A percentile compares a stretch with the other conserved stretches of the same genome.
Conservation (phyloP, 768 basidiomycete species). For the Hericium coralloides region DNA sequence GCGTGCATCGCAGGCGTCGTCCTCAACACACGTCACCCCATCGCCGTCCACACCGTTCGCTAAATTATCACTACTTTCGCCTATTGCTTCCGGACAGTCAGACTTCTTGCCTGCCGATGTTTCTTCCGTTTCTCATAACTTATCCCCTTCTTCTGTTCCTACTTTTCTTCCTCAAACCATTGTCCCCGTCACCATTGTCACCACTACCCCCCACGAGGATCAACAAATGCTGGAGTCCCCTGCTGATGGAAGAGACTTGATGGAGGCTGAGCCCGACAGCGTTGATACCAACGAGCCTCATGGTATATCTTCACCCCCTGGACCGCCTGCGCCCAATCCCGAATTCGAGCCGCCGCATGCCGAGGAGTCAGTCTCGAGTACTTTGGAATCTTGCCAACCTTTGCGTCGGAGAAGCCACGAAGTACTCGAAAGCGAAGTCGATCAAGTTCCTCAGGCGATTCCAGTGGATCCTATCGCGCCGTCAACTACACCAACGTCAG, state of each 20-base stretch:
- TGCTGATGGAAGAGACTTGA: too few relatives aligned
- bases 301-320: not conserved
- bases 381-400: too few relatives aligned
- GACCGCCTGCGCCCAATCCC: not conserved
- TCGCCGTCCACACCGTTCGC: constrained; percentile 35
- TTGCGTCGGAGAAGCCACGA: too few relatives aligned
- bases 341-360: not conserved
- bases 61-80: constrained; percentile 38
- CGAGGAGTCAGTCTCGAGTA: not conserved
- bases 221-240: too few relatives aligned
- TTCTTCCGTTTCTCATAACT: constrained; percentile 15
- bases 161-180: not conserved
- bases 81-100: constrained; percentile 13
- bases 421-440: too few relatives aligned
- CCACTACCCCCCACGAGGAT: not conserved
- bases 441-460: too few relatives aligned
- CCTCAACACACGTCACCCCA: constrained; percentile 3
- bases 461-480: too few relatives aligned
- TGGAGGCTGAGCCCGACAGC: not conserved
- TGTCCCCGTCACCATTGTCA: not conserved
- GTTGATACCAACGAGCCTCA: not conserved
- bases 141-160: constrained; percentile 13
- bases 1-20: not conserved
- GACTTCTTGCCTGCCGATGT: constrained; percentile 4
- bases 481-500: too few relatives aligned